Conservation (phyloP, 305 asterid species). For the Ajuga reptans region DNA sequence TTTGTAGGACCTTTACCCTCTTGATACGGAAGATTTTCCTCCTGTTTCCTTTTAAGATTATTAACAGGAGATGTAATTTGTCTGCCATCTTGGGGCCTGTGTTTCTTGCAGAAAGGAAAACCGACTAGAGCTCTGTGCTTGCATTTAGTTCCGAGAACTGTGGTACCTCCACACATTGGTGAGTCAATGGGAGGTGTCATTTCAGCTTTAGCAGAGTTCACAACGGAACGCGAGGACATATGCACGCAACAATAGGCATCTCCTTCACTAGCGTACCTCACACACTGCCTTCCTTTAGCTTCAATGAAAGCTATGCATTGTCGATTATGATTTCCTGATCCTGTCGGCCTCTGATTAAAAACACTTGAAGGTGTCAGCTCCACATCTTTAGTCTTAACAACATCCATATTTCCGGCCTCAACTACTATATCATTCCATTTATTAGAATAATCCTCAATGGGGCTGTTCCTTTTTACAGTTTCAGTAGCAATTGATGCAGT, state of each 20-base stretch:
- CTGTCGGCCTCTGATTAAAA: conserved; percentile 38
- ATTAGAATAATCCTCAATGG: conserved; percentile 35
- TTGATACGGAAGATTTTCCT: conserved; percentile 32
- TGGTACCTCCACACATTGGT: conserved; percentile 94
- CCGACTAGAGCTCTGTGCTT: conserved; percentile 85
- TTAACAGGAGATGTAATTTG: conserved; percentile 32
- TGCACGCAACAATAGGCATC: conserved; percentile 94
- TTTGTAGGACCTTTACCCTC: conserved; percentile 33
- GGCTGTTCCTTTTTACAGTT: conserved; percentile 35
- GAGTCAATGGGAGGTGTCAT: conserved; percentile 40
- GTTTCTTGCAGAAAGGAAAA: conserved; percentile 93
- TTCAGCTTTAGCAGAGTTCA: conserved; percentile 54
- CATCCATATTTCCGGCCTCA: conserved; percentile 50
- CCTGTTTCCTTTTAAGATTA: conserved; percentile 58
- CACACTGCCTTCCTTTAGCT: conserved; percentile 91
- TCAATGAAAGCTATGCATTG: conserved; percentile 88
- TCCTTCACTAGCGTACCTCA: conserved; percentile 89
- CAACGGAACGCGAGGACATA: conserved; percentile 60
- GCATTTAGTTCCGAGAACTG: conserved; percentile 94
- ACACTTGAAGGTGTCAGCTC: conserved; percentile 45
- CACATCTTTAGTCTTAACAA: conserved; percentile 34
- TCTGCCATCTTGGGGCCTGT: conserved; percentile 57
- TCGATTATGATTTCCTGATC: conserved; percentile 51
- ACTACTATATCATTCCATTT: conserved; percentile 64
- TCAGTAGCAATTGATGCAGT: conserved; percentile 39